Percentiles rank a stretch among this genome's conserved stretches.
phyloP scores from a whole-genome alignment of 768 basidiomycete genomes.

The Podaxis sp. region DNA sequence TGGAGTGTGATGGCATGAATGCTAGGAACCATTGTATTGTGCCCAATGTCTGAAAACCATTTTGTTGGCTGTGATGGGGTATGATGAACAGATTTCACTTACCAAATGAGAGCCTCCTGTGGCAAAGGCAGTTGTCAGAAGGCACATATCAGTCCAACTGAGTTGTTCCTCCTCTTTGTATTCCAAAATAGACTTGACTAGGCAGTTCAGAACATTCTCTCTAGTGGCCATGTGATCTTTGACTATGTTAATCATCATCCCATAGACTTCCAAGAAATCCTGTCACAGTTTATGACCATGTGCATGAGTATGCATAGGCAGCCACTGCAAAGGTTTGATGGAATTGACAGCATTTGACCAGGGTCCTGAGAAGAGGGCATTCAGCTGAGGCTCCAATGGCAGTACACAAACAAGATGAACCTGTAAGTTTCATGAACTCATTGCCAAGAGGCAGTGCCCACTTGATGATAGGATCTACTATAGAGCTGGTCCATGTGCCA shows the following conservation, averaged over 20 bases:
- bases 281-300: slow-evolving; percentile 39
- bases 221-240: slow-evolving; percentile 34
- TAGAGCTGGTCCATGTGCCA: slow-evolving; percentile 38
- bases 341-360: slow-evolving; percentile 46
- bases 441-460: slow-evolving; percentile 34
- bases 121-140: slow-evolving; percentile 40
- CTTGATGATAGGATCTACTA: slow-evolving; percentile 35
- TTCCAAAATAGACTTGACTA: slow-evolving; percentile 38
- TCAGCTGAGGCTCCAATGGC: too few relatives aligned
- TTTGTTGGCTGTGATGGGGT: neutral
- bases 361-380: slow-evolving; percentile 32
- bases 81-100: slow-evolving; percentile 12
- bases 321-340: slow-evolving; percentile 37
- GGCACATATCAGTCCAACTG: slow-evolving; percentile 37
- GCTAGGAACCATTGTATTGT: neutral
- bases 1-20: neutral
- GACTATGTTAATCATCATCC: slow-evolving; percentile 37
- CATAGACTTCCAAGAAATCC: slow-evolving; percentile 35
- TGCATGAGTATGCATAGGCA: slow-evolving; percentile 35
- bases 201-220: slow-evolving; percentile 39
- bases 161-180: slow-evolving; percentile 34
- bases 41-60: neutral
- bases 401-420: too few relatives aligned
- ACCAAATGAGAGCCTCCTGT: slow-evolving; percentile 45
- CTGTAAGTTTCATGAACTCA: slow-evolving; percentile 37